Base-by-base conservation (phyloP, 305 asterid species). In the Rubia peregrina region DNA sequence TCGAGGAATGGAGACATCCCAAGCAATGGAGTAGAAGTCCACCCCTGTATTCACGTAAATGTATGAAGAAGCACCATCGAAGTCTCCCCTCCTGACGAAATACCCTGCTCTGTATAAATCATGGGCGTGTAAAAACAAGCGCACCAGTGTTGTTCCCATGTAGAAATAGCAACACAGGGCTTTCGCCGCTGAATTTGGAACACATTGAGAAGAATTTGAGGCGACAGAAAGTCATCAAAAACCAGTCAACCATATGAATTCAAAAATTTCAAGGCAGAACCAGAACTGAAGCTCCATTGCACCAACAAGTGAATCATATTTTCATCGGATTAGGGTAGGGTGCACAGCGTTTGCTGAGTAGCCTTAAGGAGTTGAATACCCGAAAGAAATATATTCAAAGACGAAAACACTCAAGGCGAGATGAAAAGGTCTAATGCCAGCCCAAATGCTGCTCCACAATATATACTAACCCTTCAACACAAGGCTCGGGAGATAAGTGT, bases 291-390 rank as follows among this genome's bases (percentile, higher is more conserved):
- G n/a, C 22, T 4, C 9, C 13, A 33, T 74, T 83, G 81, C 43
- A 84, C 21, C 9, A 86, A 65, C 2, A 87, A 65, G 41, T 33
- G 36, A 33, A 33, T 33, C 36, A 33, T 33, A 33, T 2, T 33
- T 33, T 33, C 36, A 33, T 33, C 36, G 1, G 5, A 33, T 33
- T 93, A 48, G 98, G 97, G 80, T 93, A 24, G 26, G 26, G 1
- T 24, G 97, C 61, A 93, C 97, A n/a, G 98, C 98, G 84, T 89
- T 93, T 9, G 96, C 74, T 42, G 98, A 93, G 78, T 93, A 93
- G 67, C 97, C 97, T 44, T 97, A 96, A 17, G 98, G 97, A 16
- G 96, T 93, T 24, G 96, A 93, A 83, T 91, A 93, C 65, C 98
- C 89, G 68, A 64, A 60, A 30, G 36, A 63, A 56, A 56, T 72